Conservation (phyloP, 108 stramenopile species). For the Cyclostephanos invisitatus region DNA sequence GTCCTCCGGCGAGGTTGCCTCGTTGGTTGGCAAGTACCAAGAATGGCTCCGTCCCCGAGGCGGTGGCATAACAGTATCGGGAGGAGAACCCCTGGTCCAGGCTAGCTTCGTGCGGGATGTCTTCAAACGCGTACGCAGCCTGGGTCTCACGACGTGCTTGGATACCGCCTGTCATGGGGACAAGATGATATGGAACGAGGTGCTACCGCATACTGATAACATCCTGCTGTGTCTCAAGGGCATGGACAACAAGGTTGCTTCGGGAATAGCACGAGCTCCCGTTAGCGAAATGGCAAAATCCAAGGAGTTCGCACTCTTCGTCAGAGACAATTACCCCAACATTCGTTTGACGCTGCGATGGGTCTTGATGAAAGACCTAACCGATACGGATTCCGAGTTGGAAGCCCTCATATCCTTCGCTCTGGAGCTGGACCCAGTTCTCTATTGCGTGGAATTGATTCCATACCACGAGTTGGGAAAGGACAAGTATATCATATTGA, state of each 20-base stretch:
- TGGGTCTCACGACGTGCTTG: slow-evolving; percentile 66
- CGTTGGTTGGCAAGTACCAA: slow-evolving; percentile 48
- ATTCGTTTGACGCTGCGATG: slow-evolving; percentile 56
- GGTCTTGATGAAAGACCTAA: slow-evolving; percentile 64
- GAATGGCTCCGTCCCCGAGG: slow-evolving; percentile 52
- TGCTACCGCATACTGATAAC: slow-evolving; percentile 57
- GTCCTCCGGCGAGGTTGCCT: slow-evolving; percentile 51
- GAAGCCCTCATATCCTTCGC: slow-evolving; percentile 55
- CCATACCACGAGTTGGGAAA: slow-evolving; percentile 57
- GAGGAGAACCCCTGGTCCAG: slow-evolving; percentile 67
- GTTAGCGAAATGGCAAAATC: slow-evolving; percentile 41
- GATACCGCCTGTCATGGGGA: slow-evolving; percentile 68
- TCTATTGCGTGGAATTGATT: slow-evolving; percentile 59
- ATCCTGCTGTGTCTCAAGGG: slow-evolving; percentile 66
- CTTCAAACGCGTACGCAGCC: slow-evolving; percentile 44
- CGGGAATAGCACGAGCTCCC: slow-evolving; percentile 45
- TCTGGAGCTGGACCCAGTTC: slow-evolving; percentile 50
- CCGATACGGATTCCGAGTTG: slow-evolving; percentile 62
- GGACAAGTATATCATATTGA: too few relatives aligned
- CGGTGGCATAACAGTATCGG: slow-evolving; percentile 66
- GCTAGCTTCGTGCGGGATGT: slow-evolving; percentile 56
- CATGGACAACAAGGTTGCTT: slow-evolving; percentile 64
- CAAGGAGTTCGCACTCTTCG: slow-evolving; percentile 57
- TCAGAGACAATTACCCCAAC: slow-evolving; percentile 53
- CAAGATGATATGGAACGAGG: slow-evolving; percentile 49